These are phyloP conservation scores for Calonectria hawksworthii DNA, from an alignment of 2,329 filamentous ascomycete species.

Conservation along the genomic window DNA sequence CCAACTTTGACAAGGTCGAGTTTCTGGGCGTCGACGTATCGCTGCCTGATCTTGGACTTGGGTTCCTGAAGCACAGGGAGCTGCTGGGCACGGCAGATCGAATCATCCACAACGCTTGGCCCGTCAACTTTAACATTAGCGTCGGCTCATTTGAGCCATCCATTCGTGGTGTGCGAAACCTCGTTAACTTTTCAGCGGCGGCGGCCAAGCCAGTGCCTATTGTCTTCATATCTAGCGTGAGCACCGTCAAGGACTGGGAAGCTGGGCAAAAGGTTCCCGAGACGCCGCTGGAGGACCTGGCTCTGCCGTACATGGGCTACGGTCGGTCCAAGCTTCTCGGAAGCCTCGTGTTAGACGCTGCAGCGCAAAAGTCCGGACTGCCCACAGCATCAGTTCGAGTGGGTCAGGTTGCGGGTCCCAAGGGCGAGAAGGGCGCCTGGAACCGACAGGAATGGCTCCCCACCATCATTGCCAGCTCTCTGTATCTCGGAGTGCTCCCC, in stretches of 20 bases:
- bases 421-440: not conserved
- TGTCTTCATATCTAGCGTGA: not conserved
- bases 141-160: not conserved
- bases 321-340: not conserved
- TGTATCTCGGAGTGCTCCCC: not conserved
- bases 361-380: not conserved
- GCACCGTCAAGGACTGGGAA: not conserved
- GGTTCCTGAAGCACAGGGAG: not conserved
- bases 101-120: not conserved
- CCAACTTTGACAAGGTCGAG: constrained; percentile 8
- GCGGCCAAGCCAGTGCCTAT: not conserved
- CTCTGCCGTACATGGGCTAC: not conserved
- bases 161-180: not conserved
- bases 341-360: not conserved
- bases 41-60: not conserved
- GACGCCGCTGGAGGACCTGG: not conserved
- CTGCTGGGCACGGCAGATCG: not conserved
- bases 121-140: not conserved
- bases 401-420: not conserved
- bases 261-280: not conserved
- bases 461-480: not conserved
- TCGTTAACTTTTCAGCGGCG: not conserved
- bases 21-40: not conserved
- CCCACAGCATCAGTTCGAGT: not conserved
- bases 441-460: not conserved